Evolutionary conservation across 2,329 filamentous ascomycete species (phyloP).

Genomic region (Rachicladosporium sp.): DNA sequence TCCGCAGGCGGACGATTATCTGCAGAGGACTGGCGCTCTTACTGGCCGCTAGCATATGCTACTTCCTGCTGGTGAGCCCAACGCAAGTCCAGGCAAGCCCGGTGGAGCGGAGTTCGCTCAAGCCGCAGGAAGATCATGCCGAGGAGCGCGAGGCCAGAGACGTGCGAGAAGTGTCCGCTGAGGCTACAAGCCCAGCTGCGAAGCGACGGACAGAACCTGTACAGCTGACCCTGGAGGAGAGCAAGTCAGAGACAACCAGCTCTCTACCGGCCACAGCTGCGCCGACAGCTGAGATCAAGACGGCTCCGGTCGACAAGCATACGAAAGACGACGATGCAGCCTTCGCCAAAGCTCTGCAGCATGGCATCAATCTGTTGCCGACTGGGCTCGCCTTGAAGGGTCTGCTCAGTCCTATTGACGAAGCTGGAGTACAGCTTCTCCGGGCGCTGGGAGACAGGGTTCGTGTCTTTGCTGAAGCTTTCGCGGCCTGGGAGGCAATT

Average conservation of each 20-base stretch:
- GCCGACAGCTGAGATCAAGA: neutral
- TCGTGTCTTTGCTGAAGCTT: constrained; percentile 7
- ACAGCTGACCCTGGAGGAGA: neutral
- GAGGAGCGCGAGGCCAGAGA: neutral
- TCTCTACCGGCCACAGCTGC: neutral
- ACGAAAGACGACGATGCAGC: neutral
- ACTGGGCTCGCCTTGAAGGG: constrained; percentile 8
- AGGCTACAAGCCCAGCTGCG: neutral
- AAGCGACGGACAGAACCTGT: neutral
- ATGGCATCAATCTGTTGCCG: constrained; percentile 2
- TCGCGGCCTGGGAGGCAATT: constrained; percentile 9
- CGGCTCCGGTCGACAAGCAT: neutral
- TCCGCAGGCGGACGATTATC: too few species aligned
- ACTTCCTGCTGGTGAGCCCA: too few species aligned
- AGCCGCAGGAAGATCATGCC: neutral
- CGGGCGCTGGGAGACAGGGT: constrained; percentile 9
- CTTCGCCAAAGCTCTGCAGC: constrained; percentile 1
- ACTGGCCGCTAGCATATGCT: too few species aligned
- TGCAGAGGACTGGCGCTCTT: too few species aligned
- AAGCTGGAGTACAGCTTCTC: constrained; percentile 8
- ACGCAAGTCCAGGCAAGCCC: too few species aligned
- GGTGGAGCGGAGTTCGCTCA: too few species aligned
- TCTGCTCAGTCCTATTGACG: constrained; percentile 7
- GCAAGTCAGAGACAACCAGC: neutral
- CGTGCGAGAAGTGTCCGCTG: neutral